Conservation (phyloP, 805 yeast genomes). For the Candida stauntonica region DNA sequence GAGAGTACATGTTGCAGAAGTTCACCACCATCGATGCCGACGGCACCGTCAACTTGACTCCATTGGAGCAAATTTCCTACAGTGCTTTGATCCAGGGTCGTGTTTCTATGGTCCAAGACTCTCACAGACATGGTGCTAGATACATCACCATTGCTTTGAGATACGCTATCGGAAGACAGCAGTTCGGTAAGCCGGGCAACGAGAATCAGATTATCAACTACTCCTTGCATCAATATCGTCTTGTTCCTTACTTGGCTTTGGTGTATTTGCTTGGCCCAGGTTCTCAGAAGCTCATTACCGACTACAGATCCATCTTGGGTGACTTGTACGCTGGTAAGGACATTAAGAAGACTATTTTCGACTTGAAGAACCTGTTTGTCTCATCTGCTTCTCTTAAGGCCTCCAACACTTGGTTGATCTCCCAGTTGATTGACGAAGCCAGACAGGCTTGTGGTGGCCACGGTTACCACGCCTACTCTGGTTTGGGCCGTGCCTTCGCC, state of each 20-base stretch:
- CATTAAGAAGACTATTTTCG: slow-evolving; percentile 48
- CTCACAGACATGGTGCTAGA: slow-evolving; percentile 75
- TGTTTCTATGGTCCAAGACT: slow-evolving; percentile 84
- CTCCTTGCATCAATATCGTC: slow-evolving; percentile 83
- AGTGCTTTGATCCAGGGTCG: slow-evolving; percentile 86
- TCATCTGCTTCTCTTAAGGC: slow-evolving; percentile 87
- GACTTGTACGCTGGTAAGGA: slow-evolving; percentile 48
- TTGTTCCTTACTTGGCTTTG: slow-evolving; percentile 79
- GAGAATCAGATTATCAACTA: slow-evolving; percentile 81
- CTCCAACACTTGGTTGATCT: slow-evolving; percentile 81
- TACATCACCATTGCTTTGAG: slow-evolving; percentile 81
- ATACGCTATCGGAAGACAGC: slow-evolving; percentile 56
- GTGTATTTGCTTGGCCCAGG: slow-evolving; percentile 74
- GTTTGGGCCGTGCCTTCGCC: slow-evolving; percentile 80
- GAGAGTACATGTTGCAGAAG: slow-evolving; percentile 65
- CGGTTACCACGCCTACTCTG: slow-evolving; percentile 91
- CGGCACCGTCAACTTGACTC: slow-evolving; percentile 67
- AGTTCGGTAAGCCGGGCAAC: slow-evolving; percentile 54
- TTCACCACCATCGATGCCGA: slow-evolving; percentile 68
- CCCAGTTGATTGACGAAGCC: slow-evolving; percentile 77
- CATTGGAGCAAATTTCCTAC: slow-evolving; percentile 83
- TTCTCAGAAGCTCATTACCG: slow-evolving; percentile 53
- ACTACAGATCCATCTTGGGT: slow-evolving; percentile 45
- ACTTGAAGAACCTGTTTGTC: slow-evolving; percentile 73
- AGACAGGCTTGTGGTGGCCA: slow-evolving; percentile 94